A percentile compares a stretch with the other conserved stretches of the same genome.
These are phyloP conservation scores for Pseudogymnoascus sp. DNA, from an alignment of 2,329 filamentous ascomycete species.

Conservation along the genomic window DNA sequence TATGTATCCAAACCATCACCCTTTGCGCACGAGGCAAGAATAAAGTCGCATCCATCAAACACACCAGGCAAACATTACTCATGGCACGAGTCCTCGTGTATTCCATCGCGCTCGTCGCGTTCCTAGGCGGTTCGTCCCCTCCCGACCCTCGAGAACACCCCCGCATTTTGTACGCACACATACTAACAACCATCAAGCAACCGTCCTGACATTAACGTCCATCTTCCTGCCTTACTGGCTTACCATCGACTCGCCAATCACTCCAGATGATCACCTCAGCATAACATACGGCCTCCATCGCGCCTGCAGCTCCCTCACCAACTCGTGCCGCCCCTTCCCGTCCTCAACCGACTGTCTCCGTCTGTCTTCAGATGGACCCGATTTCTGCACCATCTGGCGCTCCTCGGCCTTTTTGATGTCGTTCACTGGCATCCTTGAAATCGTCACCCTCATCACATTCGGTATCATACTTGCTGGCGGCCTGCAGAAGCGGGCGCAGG, in stretches of 20 bases:
- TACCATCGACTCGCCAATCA: slow-evolving; percentile 49
- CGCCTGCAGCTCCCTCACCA: slow-evolving; percentile 65
- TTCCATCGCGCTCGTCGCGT: slow-evolving; percentile 34
- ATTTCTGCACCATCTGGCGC: slow-evolving; percentile 90
- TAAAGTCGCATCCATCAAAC: not conserved
- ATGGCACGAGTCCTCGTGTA: slow-evolving; percentile 41
- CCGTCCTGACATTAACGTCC: slow-evolving; percentile 61
- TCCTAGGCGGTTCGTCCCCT: slow-evolving; percentile 36
- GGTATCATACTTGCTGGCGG: slow-evolving; percentile 70
- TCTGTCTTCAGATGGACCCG: slow-evolving; percentile 33
- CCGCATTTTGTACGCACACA: not conserved
- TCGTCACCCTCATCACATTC: slow-evolving; percentile 74
- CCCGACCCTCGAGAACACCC: not conserved
- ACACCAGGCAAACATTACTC: not conserved
- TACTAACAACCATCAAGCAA: slow-evolving; percentile 42
- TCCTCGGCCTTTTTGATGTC: slow-evolving; percentile 82
- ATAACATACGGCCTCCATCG: slow-evolving; percentile 73
- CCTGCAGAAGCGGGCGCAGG: slow-evolving; percentile 68
- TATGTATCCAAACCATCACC: slow-evolving; percentile 6
- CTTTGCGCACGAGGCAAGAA: not conserved
- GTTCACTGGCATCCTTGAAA: slow-evolving; percentile 73
- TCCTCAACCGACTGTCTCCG: slow-evolving; percentile 56
- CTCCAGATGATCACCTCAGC: slow-evolving; percentile 44
- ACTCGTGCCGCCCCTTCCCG: slow-evolving; percentile 61
- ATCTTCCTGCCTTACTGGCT: slow-evolving; percentile 68